Base-by-base conservation (phyloP, 306 rosid species). In the Rosa chinensis region DNA sequence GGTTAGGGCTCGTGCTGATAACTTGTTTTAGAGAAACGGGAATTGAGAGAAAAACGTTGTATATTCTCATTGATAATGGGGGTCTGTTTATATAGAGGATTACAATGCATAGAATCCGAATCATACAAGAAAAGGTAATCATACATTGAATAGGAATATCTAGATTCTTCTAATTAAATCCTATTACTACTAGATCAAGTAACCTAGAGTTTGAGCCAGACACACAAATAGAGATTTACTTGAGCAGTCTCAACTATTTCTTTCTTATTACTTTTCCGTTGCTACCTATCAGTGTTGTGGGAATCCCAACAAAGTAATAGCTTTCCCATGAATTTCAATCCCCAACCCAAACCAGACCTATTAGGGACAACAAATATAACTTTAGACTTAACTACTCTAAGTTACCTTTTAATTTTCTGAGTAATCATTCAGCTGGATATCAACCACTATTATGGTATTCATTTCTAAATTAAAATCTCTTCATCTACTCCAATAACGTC, bases 391-490 rank as follows among this genome's bases (percentile, higher is more conserved):
- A 66, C 69, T 12, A 32, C 66, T 58, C 12, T 35, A 16, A 16
- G 6, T 69, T 44, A 21, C 37, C 4, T 69, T 40, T 44, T 40
- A n/a, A 44, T 2, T 8, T 40, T 56, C 63, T 75, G 25, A 52
- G 48, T 76, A 64, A 63, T 47, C 45, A 63, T 12, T 47, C 61
- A 76, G 28, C 42, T 11, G 35, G 16, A 61, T 44, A 74, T 58
- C 50, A 50, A 72, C 59, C 20, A 12, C 25, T 16, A 16, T 28
- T 72, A 28, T 13, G 7, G 53, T 37, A 53, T 39, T 23, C 5
- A 76, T 47, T 45, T 49, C 25, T 12, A 43, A 16, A 17, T 47
- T 76, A 28, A 28, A 35, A 76, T 44, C 62, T 62, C 79, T 63
- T 63, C 37, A 63, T 64, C 32, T 63, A 47, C 62, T 47, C 14